Conservation (phyloP, 768 basidiomycete genomes). For the Rossbeevera mucosa region DNA sequence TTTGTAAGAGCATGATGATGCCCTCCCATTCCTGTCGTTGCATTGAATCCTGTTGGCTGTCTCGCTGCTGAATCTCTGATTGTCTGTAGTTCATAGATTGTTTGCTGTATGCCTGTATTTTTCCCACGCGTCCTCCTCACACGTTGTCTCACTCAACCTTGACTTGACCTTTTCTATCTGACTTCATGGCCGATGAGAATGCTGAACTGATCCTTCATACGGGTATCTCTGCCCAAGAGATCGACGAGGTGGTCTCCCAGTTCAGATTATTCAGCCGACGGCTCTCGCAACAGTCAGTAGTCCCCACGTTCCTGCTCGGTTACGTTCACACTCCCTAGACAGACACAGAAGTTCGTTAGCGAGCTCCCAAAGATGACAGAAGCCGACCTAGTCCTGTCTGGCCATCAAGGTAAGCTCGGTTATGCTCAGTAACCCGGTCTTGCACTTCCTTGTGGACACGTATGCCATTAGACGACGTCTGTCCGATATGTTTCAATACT, state of each 20-base stretch:
- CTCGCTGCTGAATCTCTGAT: conserved; percentile 30
- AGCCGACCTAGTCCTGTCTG: conserved; percentile 42
- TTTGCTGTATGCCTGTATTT: conserved; percentile 19
- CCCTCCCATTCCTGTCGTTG: conserved; percentile 22
- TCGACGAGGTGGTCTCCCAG: conserved; percentile 29
- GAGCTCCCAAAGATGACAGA: conserved; percentile 50
- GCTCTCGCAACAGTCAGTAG: conserved; percentile 26
- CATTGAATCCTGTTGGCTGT: conserved; percentile 20
- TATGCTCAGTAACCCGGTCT: background rate
- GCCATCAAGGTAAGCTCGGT: conserved; percentile 40
- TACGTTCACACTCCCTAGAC: conserved; percentile 21
- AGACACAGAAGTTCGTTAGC: conserved; percentile 38
- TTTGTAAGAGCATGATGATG: conserved; percentile 27
- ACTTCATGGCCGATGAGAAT: conserved; percentile 24
- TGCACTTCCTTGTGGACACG: background rate
- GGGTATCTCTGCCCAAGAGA: conserved; percentile 24
- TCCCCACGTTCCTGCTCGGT: background rate
- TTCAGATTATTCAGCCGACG: conserved; percentile 25
- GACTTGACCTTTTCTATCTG: background rate
- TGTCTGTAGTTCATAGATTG: conserved; percentile 23
- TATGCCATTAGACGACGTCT: conserved; percentile 58
- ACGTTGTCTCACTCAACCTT: background rate
- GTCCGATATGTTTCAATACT: conserved; percentile 72
- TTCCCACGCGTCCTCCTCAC: conserved; percentile 26
- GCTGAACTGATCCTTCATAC: conserved; percentile 6